Evolutionary conservation across 306 rosid genomes (phyloP).

Genomic region (Casuarina glauca): DNA sequence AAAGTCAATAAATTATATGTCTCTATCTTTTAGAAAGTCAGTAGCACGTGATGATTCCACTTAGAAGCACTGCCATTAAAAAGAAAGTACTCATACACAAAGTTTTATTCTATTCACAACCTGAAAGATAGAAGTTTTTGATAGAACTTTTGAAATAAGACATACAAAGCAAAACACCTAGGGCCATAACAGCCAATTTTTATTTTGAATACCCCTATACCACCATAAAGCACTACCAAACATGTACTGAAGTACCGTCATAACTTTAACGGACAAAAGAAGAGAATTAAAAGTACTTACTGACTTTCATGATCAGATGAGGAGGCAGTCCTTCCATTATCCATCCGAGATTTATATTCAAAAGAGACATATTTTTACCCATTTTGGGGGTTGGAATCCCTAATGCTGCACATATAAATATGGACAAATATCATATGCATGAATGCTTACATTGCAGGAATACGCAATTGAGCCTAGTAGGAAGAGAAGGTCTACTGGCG

Average conservation of each 20-base stretch:
- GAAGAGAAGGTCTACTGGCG: too few species aligned
- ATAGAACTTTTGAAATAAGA: not conserved
- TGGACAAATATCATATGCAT: conserved; percentile 18
- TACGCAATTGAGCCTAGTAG: too few species aligned
- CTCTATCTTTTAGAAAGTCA: not conserved
- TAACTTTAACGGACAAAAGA: not conserved
- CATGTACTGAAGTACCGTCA: not conserved
- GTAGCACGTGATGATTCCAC: not conserved
- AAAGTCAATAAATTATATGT: not conserved
- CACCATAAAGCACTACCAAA: not conserved
- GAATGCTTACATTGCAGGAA: conserved; percentile 22
- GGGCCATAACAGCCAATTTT: not conserved
- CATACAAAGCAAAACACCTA: not conserved
- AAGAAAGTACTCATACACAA: not conserved
- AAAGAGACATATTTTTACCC: conserved; percentile 93
- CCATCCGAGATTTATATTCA: conserved; percentile 98
- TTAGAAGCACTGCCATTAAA: not conserved
- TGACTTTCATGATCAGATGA: conserved; percentile 97
- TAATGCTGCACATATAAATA: conserved; percentile 74
- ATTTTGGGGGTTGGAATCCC: conserved; percentile 75
- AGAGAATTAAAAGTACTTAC: conserved; percentile 46
- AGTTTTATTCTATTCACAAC: not conserved
- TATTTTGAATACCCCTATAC: not conserved
- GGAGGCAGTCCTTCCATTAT: conserved; percentile 93
- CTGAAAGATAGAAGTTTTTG: not conserved